Base-by-base conservation (phyloP, 2,329 filamentous ascomycete species). In the Phoma herbarum region DNA sequence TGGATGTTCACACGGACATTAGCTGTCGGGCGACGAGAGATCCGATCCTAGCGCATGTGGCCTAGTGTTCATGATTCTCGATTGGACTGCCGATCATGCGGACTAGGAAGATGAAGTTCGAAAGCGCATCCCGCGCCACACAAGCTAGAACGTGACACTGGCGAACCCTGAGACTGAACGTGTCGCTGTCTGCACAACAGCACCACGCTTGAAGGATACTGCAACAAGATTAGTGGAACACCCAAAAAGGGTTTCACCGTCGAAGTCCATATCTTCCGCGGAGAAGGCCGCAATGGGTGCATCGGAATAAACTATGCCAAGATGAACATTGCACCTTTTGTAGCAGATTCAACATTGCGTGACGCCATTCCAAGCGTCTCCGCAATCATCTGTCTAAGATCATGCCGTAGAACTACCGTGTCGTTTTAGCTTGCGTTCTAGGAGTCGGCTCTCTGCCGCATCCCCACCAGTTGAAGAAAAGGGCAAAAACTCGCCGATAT, bases 351-450 rank as follows among this genome's bases (percentile, higher is more conserved):
- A 33, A 46, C 44, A 46, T 46, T 22, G 12, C 20, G 44, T 33
- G 25, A 31, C 44, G 44, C 44, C 33, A 46, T 46, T n/a, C 26
- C 25, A 46, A 46, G 44, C 20, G 44, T 46, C 44, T 22, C 44
- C 44, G 44, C 44, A 46, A 31, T 22, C n/a, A 33, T n/a, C 26
- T 31, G 26, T 46, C 44, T 14, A 31, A 46, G 44, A 31, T 31
- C 26, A 46, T 23, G 44, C 44, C 26, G n/a, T 46, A 46, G 26
- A 33, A 46, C 8, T 31, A 31, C 44, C 28, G 44, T 28, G n/a
- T 45, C 9, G 12, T 20, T 43, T 46, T 46, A 46, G 44, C 44
- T 46, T 33, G 18, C n/a, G 26, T 16, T 46, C 44, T 31, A 31
- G 10, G 26, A 23, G 44, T 31, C 1, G 25, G 44, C 3, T 22